Base-by-base conservation (phyloP, 306 rosid genomes). In the Prunus davidiana region DNA sequence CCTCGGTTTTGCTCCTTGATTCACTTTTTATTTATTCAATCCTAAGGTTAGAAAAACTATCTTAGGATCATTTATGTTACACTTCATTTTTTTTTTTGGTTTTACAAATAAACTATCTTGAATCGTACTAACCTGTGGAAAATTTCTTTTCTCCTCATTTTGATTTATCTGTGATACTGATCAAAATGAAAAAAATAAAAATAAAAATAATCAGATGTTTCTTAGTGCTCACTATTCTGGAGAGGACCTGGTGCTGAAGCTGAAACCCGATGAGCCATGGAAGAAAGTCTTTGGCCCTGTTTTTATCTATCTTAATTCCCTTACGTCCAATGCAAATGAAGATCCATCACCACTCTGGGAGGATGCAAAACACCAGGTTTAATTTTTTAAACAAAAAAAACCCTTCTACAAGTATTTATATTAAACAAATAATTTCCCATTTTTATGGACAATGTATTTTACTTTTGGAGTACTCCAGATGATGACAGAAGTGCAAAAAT, bases 241-340 rank as follows among this genome's bases (percentile, higher is more conserved):
- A 73, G 80, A 79, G 73, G 89, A 85, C 69, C 57, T 82, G 38
- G 86, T 85, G 34, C 34, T 82, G 52, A 85, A 85, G 67, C 55
- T 85, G 8, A 76, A 81, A 70, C 64, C 80, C 4, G 52, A 69
- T 30, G 89, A 85, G 52, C 62, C 70, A 6, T 85, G 89, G 89
- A 85, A 85, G 84, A 85, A 85, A 77, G 89, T 76, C 16, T 85
- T 85, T 30, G 89, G 89, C 6, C 89, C 86, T 10, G 74, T 85
- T 62, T 85, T 79, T 32, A 56, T 79, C 9, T 85, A 85, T 63
- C 72, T 85, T 27, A 85, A 82, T 67, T 82, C 80, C n/a, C 2
- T 1, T 6, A 38, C 46, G 1, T 52, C 70, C 24, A 41, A 56
- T 63, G 63, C 38, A 43, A 24, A 10, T 60, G 82, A 18, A 52